Evolutionary conservation across 106 monocot genomes (phyloP), one percentile per base, ranked within the genome.

Genomic region (Apostasia ramifera): DNA sequence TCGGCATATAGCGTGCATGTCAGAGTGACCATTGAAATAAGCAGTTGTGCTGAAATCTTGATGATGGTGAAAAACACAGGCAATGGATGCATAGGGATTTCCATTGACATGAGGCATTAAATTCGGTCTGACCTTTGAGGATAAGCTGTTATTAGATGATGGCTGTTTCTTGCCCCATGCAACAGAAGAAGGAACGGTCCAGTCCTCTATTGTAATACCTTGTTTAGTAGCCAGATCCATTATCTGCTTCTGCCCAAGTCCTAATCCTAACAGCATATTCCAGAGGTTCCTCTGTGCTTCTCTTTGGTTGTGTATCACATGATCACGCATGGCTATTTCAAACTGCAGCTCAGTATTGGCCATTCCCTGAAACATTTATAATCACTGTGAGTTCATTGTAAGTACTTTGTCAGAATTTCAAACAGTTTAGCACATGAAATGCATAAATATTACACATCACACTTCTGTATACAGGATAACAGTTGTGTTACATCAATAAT

Each of bases 321-420:
- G 92, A 71, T 98, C 97, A 10, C 97, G 75, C 84, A 92, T 89
- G n/a, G 92, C 97, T 57, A 98, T 87, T 79, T 98, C 92, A 76
- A 92, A 91, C 75, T 98, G 97, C 63, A 98, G 92, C 80, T 98
- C 92, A 26, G 93, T 81, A 68, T 98, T 98, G 38, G 87, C 73
- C 92, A 93, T 90, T 51, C 92, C 92, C 97, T 98, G 66, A 42
- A 59, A 55, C 66, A 26, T 47, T 43, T 63, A 49, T 57, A 2
- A 66, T 38, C 40, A 37, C n/a, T 53, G 53, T 13, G 54, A 54
- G 54, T 53, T 4, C 52, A 54, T 53, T 14, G 38, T 66, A 47
- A 66, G n/a, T 2, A 62, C 38, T 38, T 45, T 48, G 3, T 48
- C 5, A 65, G 26, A 65, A 65, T 2, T 14, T 49, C 26, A 1